Evolutionary conservation across 2,329 filamentous ascomycete genomes (phyloP).

Genomic region (Phyllachora maydis): DNA sequence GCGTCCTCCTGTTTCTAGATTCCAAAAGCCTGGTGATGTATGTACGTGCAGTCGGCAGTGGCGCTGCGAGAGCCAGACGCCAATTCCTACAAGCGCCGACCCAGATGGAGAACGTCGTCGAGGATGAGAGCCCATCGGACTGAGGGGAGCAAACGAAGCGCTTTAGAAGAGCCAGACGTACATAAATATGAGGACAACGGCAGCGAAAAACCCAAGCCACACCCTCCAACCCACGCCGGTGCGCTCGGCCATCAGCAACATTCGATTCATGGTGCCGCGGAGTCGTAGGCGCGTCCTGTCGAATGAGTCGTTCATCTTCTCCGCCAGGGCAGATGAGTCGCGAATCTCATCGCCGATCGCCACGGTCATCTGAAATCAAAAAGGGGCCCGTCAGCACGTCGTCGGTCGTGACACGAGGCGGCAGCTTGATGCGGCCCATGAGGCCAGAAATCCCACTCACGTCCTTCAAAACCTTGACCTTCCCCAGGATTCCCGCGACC

Average conservation of each 20-base stretch:
- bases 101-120: no score
- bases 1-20: no score
- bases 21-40: no score
- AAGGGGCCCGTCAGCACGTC: constrained; percentile 3
- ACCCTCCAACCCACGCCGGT: constrained; percentile 93
- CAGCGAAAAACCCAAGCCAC: constrained; percentile 77
- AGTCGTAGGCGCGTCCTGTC: constrained; percentile 66
- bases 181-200: constrained; percentile 63
- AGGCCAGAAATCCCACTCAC: constrained; percentile 38
- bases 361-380: constrained; percentile 75
- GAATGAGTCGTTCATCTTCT: constrained; percentile 92
- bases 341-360: constrained; percentile 93
- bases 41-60: no score
- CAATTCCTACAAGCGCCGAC: no score
- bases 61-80: no score
- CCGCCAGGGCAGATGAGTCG: constrained; percentile 67
- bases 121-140: no score
- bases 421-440: neutral
- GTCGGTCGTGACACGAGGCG: neutral
- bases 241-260: constrained; percentile 86
- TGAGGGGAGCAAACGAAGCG: no score
- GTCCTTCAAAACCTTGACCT: constrained; percentile 76
- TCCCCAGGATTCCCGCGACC: constrained; percentile 75
- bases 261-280: constrained; percentile 86
- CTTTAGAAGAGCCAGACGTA: constrained; percentile 78